phyloP scores from a whole-genome alignment of 257 asterid genomes.

The Primulina huaijiensis region DNA sequence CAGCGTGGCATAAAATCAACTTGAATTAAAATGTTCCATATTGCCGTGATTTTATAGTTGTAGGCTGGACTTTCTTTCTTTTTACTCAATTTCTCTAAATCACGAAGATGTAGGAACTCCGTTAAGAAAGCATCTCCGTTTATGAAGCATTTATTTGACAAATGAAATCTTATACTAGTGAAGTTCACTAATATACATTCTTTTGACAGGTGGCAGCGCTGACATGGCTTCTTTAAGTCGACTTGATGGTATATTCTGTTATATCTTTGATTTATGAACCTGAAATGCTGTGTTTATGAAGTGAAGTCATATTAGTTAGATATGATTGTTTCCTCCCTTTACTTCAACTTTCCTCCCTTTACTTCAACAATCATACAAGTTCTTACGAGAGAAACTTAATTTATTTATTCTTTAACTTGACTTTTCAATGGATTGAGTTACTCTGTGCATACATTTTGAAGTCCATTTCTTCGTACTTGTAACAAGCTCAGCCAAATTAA shows the following conservation, averaged over 20 bases:
- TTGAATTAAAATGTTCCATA: background rate
- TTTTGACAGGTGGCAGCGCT: background rate
- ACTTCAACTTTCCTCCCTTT: background rate
- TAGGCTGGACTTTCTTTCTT: background rate
- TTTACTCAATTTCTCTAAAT: background rate
- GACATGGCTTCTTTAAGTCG: background rate
- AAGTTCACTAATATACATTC: background rate
- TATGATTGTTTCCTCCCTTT: background rate
- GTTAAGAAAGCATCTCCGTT: background rate
- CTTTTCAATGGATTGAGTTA: background rate
- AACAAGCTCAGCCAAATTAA: background rate
- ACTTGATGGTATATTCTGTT: background rate
- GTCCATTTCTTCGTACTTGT: constrained; percentile 1
- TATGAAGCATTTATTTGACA: background rate
- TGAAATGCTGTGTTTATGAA: background rate
- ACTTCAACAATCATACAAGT: background rate
- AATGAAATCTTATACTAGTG: background rate
- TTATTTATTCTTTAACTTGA: no score
- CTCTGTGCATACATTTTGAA: background rate
- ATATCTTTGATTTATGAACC: background rate
- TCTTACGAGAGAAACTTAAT: background rate
- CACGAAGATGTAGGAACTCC: background rate
- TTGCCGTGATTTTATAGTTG: background rate
- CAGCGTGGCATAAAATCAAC: background rate
- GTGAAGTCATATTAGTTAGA: background rate